Conservation (phyloP, 164 flowering plant species). For the Umbilicus rupestris region DNA sequence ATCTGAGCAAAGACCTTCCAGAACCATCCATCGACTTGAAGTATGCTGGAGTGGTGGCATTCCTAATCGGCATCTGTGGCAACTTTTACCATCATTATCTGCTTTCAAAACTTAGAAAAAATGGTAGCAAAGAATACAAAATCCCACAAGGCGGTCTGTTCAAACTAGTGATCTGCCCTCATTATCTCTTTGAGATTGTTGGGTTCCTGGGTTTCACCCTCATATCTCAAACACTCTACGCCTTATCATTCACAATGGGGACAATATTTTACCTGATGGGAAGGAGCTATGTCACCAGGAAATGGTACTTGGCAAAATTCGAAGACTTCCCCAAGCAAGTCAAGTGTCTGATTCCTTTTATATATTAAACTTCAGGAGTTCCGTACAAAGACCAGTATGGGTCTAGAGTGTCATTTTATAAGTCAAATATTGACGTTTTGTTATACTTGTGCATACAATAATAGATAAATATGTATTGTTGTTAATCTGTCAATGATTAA, state of each 20-base stretch:
- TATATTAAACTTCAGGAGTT: neutral
- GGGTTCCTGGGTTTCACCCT: conserved; percentile 40
- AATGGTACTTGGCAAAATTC: conserved; percentile 63
- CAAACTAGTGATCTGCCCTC: conserved; percentile 54
- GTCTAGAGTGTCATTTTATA: no score
- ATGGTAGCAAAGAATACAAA: conserved; percentile 38
- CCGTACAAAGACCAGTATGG: no score
- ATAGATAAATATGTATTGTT: no score
- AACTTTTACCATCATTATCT: conserved; percentile 65
- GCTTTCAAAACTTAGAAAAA: conserved; percentile 38
- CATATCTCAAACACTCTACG: conserved; percentile 45
- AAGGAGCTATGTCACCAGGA: conserved; percentile 57
- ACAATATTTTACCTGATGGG: conserved; percentile 35
- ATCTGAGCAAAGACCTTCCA: conserved; percentile 23
- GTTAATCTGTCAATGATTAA: no score
- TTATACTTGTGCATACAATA: no score
- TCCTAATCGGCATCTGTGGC: conserved; percentile 45
- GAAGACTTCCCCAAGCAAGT: conserved; percentile 45
- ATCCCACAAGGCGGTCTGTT: conserved; percentile 66
- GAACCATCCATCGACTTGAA: conserved; percentile 40
- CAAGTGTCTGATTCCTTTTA: conserved; percentile 54
- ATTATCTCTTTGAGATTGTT: conserved; percentile 58
- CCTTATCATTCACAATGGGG: conserved; percentile 31
- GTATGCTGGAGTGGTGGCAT: conserved; percentile 31
- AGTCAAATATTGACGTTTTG: no score